Evolutionary conservation across 805 yeast species (phyloP).

Genomic region (Yarrowia porcina): DNA sequence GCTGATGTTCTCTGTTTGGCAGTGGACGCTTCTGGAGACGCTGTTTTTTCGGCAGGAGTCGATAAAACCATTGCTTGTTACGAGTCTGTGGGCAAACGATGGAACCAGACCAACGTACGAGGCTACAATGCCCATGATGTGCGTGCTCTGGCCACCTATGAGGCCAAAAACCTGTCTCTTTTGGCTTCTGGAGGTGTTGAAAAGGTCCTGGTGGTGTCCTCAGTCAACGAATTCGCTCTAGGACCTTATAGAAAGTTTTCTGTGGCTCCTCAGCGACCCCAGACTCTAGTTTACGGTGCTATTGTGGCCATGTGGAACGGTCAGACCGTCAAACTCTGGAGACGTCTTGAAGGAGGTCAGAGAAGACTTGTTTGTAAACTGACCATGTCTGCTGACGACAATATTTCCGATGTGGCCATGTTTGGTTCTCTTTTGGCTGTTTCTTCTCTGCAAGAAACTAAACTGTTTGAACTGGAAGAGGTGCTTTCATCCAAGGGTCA

Average conservation of each 20-base stretch:
- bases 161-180: constrained; percentile 62
- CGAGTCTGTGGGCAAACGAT: constrained; percentile 51
- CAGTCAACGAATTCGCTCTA: constrained; percentile 62
- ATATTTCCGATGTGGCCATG: constrained; percentile 64
- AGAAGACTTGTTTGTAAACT: constrained; percentile 60
- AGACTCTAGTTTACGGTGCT: constrained; percentile 47
- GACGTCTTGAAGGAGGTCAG: constrained; percentile 26
- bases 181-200: constrained; percentile 53
- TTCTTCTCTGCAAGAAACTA: constrained; percentile 63
- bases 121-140: constrained; percentile 83
- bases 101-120: constrained; percentile 76
- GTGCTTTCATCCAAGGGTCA: constrained; percentile 29
- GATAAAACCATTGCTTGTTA: constrained; percentile 86
- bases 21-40: constrained; percentile 55
- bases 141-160: constrained; percentile 68
- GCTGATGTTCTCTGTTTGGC: constrained; percentile 83
- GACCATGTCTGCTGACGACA: constrained; percentile 70
- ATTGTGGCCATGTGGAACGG: constrained; percentile 76
- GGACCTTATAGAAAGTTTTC: constrained; percentile 72
- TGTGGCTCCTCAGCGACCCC: constrained; percentile 54
- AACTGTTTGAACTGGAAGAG: constrained; percentile 61
- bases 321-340: constrained; percentile 80
- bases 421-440: constrained; percentile 68
- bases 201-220: constrained; percentile 47
- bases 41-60: constrained; percentile 84